These are phyloP conservation scores for Cupressus sempervirens DNA, from an alignment of 75 land plant species.

Conservation along the genomic window DNA sequence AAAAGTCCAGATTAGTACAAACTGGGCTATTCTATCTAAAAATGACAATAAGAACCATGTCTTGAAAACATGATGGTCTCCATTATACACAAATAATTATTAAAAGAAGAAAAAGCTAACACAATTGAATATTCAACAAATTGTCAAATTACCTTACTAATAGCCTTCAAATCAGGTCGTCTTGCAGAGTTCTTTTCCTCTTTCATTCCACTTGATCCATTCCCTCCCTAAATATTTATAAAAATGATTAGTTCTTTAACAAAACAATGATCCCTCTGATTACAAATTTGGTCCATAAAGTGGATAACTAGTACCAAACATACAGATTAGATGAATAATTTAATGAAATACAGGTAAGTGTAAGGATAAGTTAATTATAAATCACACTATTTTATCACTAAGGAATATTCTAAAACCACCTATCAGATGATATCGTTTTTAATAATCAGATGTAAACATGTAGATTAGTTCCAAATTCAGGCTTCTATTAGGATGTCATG, in stretches of 20 bases:
- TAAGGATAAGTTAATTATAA: not conserved
- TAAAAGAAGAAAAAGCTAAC: not conserved
- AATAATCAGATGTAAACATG: not conserved
- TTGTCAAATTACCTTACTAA: constrained; percentile 62
- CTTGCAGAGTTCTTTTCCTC: constrained; percentile 35
- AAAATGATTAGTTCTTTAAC: not conserved
- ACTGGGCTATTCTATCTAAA: not conserved
- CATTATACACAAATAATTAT: not conserved
- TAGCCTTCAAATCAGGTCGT: constrained; percentile 84
- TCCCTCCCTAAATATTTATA: not conserved
- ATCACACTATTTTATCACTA: not conserved
- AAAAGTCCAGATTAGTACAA: not conserved
- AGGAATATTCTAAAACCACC: not conserved
- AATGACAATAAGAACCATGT: not conserved
- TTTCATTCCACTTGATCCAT: not conserved
- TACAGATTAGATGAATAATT: not conserved
- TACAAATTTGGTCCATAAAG: not conserved
- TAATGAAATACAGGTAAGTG: not conserved
- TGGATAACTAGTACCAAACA: not conserved
- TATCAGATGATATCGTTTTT: not conserved
- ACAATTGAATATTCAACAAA: not conserved
- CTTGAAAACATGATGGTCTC: not conserved
- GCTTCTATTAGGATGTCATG: not conserved
- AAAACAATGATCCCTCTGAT: not conserved
- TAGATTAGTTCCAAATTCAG: not conserved